Base-by-base conservation (phyloP, 768 basidiomycete species). In the Crassisporium funariophilum region DNA sequence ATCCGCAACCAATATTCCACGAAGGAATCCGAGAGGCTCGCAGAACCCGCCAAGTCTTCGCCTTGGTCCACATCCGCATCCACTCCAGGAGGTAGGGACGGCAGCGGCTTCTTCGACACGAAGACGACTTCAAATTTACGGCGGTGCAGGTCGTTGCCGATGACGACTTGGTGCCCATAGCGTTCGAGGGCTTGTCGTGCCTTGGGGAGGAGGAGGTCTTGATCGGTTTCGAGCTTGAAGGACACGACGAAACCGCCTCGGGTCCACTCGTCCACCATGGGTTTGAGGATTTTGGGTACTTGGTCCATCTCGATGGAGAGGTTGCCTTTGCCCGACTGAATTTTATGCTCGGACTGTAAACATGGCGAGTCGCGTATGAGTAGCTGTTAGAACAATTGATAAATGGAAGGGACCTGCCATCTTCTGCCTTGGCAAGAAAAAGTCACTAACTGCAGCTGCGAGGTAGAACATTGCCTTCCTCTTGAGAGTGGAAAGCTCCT, bases 141-240 rank as follows among this genome's bases (percentile, higher is more conserved):
- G 27, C 81, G 79, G 60, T 94, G 81, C n/a, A 99, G 82, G 50
- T 93, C 88, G 66, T 99, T 99, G 15, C 92, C 97, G 51, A 99
- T 91, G 43, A 99, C 97, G 21, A 97, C 84, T 62, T 98, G 95
- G 64, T 98, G 97, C 1, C 95, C 94, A 65, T 98, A 99, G 19
- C 95, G 82, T 49, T 92, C 85, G 24, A 98, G 79, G 1, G 97
- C 91, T 7, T 77, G 79, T 12, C 84, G 79, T 0, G 95, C 86
- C 73, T 99, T 99, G 22, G 97, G 95, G 47, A 98, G 78, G 16
- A 99, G 77, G 9, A 99, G 73, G 1, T 70, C 36, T 16, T 71
- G 75, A 56, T 99, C 95, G 5, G 97, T 99, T 75, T 99, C 95
- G 40, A 99, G 84, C 82, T 99, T 99, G 81, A 99, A 99, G 0